These are phyloP conservation scores for Pseudogymnoascus destructans DNA, from an alignment of 2,329 filamentous ascomycete genomes.

Conservation along the genomic window DNA sequence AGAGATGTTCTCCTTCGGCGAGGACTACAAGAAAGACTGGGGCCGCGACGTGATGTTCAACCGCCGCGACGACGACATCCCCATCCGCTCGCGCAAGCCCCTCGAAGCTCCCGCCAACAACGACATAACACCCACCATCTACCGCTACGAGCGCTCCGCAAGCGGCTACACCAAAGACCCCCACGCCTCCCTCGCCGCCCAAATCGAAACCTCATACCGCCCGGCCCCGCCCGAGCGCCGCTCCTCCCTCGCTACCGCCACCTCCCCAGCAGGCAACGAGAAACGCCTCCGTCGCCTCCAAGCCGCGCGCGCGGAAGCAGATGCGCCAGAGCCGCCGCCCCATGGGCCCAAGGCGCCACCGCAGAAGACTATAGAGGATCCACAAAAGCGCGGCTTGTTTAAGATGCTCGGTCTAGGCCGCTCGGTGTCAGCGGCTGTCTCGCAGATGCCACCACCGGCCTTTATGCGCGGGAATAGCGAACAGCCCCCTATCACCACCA, in stretches of 20 bases:
- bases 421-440: background rate
- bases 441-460: background rate
- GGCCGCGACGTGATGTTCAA: conserved; percentile 21
- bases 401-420: background rate
- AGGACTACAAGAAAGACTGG: conserved; percentile 17
- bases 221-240: conserved; percentile 21
- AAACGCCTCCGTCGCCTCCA: conserved; percentile 1
- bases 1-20: conserved; percentile 12
- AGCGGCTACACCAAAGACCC: background rate
- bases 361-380: background rate
- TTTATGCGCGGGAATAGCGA: background rate
- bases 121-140: conserved; percentile 8
- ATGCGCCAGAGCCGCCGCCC: background rate
- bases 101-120: conserved; percentile 12
- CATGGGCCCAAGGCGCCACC: background rate
- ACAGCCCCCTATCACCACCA: background rate
- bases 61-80: conserved; percentile 11
- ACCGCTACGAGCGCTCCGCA: conserved; percentile 11
- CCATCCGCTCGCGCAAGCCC: conserved; percentile 15
- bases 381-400: background rate
- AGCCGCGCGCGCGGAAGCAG: background rate
- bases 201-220: conserved; percentile 14
- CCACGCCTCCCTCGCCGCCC: conserved; percentile 11
- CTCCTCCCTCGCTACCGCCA: conserved; percentile 19
- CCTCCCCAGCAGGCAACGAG: conserved; percentile 2